Evolutionary conservation across 331 rosid genomes (phyloP).

Genomic region (Erythrophleum ivorense): DNA sequence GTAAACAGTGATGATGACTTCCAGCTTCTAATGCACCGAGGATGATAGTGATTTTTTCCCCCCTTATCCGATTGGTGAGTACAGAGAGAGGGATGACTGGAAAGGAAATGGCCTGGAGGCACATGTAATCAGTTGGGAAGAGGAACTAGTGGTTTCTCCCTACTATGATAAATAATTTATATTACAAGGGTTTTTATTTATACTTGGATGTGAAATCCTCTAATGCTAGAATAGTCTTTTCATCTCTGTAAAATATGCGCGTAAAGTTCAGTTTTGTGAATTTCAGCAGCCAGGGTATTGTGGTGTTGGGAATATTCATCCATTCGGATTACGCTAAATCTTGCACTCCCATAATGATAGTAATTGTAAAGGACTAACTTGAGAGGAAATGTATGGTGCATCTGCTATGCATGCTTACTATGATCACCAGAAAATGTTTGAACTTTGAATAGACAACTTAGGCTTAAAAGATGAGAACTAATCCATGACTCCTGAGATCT

Average conservation of each 20-base stretch:
- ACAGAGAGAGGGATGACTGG: not conserved
- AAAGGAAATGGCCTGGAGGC: conserved; percentile 5
- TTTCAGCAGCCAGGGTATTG: not conserved
- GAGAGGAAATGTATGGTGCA: not conserved
- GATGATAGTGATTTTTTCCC: conserved; percentile 1
- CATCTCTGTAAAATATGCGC: not conserved
- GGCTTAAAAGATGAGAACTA: not conserved
- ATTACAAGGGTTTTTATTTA: not conserved
- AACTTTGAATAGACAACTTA: not conserved
- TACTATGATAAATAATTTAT: not conserved
- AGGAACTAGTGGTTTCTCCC: conserved; percentile 14
- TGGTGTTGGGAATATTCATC: not conserved
- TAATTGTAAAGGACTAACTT: not conserved
- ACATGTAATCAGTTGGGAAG: not conserved
- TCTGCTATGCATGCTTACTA: not conserved
- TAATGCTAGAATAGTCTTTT: not conserved
- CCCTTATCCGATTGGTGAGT: not conserved
- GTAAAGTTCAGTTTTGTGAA: not conserved
- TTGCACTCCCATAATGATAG: not conserved
- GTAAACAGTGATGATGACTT: conserved; percentile 62
- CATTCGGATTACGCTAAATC: too few species aligned
- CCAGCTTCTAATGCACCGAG: conserved; percentile 78
- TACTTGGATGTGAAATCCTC: not conserved
- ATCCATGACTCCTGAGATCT: not conserved
- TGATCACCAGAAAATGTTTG: not conserved